A percentile compares a stretch with the other conserved stretches of the same genome.
phyloP scores from a whole-genome alignment of 139 green algal genomes.

The Chlamydomonas applanata region DNA sequence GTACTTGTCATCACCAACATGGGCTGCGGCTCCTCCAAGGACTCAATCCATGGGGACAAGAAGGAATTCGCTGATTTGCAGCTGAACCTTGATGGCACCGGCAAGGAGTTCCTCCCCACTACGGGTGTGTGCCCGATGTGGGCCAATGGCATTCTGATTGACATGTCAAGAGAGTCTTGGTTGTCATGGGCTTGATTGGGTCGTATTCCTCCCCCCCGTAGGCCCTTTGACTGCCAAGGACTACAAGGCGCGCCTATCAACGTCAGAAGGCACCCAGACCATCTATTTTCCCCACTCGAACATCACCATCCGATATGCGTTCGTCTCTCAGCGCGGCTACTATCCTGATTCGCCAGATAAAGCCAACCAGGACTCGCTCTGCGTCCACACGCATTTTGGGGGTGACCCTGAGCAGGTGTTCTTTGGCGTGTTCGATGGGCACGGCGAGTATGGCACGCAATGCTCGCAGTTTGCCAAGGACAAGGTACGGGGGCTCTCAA shows the following conservation, averaged over 20 bases:
- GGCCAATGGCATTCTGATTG: not conserved
- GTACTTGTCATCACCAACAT: not conserved
- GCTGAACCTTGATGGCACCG: not conserved
- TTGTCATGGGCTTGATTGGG: not conserved
- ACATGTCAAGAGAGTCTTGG: too few species aligned
- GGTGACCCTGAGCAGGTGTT: slow-evolving; percentile 64
- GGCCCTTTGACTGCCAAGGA: slow-evolving; percentile 58
- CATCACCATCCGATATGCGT: slow-evolving; percentile 75
- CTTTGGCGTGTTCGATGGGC: slow-evolving; percentile 88
- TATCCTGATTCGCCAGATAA: slow-evolving; percentile 89
- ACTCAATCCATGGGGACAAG: not conserved
- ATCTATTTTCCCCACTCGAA: slow-evolving; percentile 43
- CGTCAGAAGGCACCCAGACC: slow-evolving; percentile 44
- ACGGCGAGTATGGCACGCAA: slow-evolving; percentile 72
- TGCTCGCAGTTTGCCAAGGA: slow-evolving; percentile 77
- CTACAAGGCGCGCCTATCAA: slow-evolving; percentile 57
- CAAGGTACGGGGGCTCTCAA: too few species aligned
- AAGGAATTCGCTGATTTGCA: not conserved
- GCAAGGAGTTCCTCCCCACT: not conserved
- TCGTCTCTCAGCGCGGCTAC: slow-evolving; percentile 79
- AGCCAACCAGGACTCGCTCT: slow-evolving; percentile 87
- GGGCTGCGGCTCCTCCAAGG: slow-evolving; percentile 1
- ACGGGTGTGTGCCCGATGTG: not conserved
- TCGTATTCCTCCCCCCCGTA: not conserved
- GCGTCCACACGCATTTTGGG: slow-evolving; percentile 61